Base-by-base conservation (phyloP, 345 rosid genomes). In the Salix koriyanagi region DNA sequence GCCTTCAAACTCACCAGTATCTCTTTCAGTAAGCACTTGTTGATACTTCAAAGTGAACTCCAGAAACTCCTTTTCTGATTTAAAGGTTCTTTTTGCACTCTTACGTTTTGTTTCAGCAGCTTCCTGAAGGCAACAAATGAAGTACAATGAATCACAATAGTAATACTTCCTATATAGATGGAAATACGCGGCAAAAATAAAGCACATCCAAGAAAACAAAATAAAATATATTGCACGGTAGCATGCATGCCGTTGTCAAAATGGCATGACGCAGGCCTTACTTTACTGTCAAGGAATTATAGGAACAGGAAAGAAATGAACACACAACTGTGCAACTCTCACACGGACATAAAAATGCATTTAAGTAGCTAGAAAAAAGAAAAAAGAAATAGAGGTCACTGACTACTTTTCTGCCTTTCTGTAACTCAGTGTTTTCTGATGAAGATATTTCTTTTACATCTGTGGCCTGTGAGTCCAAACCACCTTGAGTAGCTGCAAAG, bases 21-120 rank as follows among this genome's bases (percentile, higher is more conserved):
- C 97, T 89, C 97, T 89, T 80, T 93, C 99, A 37, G 94, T 77
- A 76, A 91, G 85, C 79, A 93, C 93, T 86, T 95, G 97, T 78
- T 95, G 99, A 84, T 95, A 95, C 85, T 86, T 88, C 75, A 95
- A 85, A 82, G 94, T 88, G 80, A 93, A 89, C 81, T 91, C 94
- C 16, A 91, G 84, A 86, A 95, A 85, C 76, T 91, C 99, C 78
- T 90, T 90, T 83, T 93, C 97, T 61, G 97, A 85, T 79, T 88
- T 90, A 54, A 89, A 83, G 75, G 83, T 71, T 69, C 87, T 89
- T 83, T 93, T 95, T 19, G 84, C 76, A 73, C 64, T 89, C 90
- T 93, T 95, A 16, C 89, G 90, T 81, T 90, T 90, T 6, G 89
- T 73, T 86, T 93, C 99, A 78, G 83, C 34, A 26, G 79, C 74